Conservation (phyloP, 805 yeast genomes). For the Yarrowia alimentaria region DNA sequence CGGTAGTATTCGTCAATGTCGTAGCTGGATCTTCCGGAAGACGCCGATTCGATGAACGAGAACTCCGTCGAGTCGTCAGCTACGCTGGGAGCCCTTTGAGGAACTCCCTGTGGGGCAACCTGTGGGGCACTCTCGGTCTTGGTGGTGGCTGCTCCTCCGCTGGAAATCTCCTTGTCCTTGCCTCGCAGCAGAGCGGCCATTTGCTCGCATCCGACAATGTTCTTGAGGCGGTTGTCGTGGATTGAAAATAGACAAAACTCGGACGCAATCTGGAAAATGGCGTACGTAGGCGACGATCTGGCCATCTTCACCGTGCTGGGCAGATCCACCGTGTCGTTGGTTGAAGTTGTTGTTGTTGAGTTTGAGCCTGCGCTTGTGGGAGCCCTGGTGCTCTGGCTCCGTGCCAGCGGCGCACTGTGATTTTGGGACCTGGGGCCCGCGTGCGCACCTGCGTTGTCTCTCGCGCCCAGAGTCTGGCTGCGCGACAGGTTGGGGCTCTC, state of each 20-base stretch:
- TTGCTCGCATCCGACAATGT: constrained; percentile 21
- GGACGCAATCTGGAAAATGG: constrained; percentile 8
- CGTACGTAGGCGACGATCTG: background rate
- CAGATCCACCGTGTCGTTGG: background rate
- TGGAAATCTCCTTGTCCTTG: constrained; percentile 17
- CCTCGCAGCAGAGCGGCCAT: constrained; percentile 7
- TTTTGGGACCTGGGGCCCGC: no score
- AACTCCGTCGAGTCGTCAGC: constrained; percentile 16
- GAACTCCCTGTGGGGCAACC: no score
- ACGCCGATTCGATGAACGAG: constrained; percentile 17
- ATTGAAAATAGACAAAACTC: constrained; percentile 8
- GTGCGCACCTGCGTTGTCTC: no score
- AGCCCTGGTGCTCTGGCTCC: constrained; percentile 1
- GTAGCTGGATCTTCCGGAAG: constrained; percentile 19
- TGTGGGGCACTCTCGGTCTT: no score
- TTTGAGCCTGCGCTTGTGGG: background rate
- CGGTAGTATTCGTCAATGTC: constrained; percentile 24
- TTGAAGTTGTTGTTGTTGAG: background rate
- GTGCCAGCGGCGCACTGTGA: no score
- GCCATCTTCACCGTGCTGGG: constrained; percentile 23
- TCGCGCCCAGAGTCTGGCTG: no score
- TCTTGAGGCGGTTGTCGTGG: constrained; percentile 20
- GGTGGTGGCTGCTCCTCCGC: constrained; percentile 19
- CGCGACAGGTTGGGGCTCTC: constrained; percentile 1
- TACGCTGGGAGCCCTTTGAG: no score